Percentiles rank a stretch among this genome's conserved stretches.
Evolutionary conservation across 352 stramenopile species (phyloP).

Genomic region (Phytophthora ohioensis): DNA sequence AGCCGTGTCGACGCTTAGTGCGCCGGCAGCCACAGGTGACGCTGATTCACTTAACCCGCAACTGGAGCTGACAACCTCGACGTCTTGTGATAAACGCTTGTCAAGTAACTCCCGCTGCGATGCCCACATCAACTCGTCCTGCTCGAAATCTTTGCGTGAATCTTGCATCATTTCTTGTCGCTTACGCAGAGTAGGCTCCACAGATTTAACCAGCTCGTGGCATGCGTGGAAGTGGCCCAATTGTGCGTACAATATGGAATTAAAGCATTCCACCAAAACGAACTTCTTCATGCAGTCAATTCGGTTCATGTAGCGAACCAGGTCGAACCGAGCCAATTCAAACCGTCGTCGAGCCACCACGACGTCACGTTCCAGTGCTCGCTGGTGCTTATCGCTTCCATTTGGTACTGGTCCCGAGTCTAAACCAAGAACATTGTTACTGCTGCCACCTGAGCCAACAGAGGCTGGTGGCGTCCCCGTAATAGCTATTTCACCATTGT

Average conservation of each 20-base stretch:
- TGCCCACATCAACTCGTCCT: conserved; percentile 81
- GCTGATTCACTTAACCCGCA: conserved; percentile 24
- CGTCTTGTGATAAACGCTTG: conserved; percentile 57
- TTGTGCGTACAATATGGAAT: conserved; percentile 84
- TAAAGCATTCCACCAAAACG: conserved; percentile 85
- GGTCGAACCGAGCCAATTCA: conserved; percentile 85
- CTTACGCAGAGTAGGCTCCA: conserved; percentile 71
- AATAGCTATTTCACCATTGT: conserved; percentile 26
- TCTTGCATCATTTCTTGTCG: conserved; percentile 78
- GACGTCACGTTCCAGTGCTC: conserved; percentile 74
- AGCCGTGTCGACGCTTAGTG: conserved; percentile 27
- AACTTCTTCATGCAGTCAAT: conserved; percentile 90
- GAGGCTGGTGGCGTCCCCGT: conserved; percentile 35
- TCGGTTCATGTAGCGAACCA: conserved; percentile 85
- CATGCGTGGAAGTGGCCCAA: conserved; percentile 84
- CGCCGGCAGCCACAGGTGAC: conserved; percentile 14
- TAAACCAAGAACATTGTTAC: conserved; percentile 27
- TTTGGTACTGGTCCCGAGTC: conserved; percentile 18
- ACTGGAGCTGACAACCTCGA: conserved; percentile 42
- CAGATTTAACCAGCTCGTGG: conserved; percentile 81
- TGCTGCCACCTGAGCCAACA: conserved; percentile 18
- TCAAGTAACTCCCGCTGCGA: conserved; percentile 75
- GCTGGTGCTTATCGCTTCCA: conserved; percentile 49
- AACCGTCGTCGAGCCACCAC: conserved; percentile 70
- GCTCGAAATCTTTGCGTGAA: conserved; percentile 70